These are phyloP conservation scores for Phytophthora sp. DNA, from an alignment of 352 stramenopile genomes.

Conservation along the genomic window DNA sequence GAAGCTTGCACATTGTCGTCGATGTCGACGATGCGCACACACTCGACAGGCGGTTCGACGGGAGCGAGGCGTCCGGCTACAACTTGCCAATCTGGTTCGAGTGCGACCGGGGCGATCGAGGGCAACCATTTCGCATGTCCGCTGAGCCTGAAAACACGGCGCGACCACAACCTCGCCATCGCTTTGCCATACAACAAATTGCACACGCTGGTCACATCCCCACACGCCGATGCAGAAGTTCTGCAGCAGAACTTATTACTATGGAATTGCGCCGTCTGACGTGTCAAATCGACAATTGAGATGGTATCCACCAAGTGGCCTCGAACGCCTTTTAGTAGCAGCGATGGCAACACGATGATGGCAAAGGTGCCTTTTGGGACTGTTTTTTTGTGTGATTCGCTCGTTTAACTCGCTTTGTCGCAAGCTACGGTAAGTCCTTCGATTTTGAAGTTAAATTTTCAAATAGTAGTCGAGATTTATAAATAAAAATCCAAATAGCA, in stretches of 20 bases:
- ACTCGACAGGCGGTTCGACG: slow-evolving; percentile 13
- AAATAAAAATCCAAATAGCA: no score
- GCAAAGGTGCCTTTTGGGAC: no score
- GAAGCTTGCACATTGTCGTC: slow-evolving; percentile 16
- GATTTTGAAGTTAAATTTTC: no score
- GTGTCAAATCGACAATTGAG: slow-evolving; percentile 25
- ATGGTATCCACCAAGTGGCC: neutral
- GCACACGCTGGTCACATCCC: neutral
- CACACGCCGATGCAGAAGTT: slow-evolving; percentile 9
- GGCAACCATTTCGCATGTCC: slow-evolving; percentile 9
- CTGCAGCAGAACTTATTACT: slow-evolving; percentile 8
- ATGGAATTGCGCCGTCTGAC: slow-evolving; percentile 2
- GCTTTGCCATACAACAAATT: no score
- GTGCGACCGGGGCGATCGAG: neutral
- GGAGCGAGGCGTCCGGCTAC: neutral
- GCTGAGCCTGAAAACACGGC: no score
- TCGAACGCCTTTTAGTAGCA: neutral
- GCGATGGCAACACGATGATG: neutral
- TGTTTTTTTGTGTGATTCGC: no score
- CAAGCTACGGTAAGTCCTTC: no score
- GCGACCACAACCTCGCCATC: neutral
- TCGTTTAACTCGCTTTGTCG: no score
- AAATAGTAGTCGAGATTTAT: no score
- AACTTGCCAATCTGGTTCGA: neutral
- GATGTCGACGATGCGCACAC: slow-evolving; percentile 10